Base-by-base conservation (phyloP, 495 filamentous ascomycete genomes). In the Hypoxylon perforatum region DNA sequence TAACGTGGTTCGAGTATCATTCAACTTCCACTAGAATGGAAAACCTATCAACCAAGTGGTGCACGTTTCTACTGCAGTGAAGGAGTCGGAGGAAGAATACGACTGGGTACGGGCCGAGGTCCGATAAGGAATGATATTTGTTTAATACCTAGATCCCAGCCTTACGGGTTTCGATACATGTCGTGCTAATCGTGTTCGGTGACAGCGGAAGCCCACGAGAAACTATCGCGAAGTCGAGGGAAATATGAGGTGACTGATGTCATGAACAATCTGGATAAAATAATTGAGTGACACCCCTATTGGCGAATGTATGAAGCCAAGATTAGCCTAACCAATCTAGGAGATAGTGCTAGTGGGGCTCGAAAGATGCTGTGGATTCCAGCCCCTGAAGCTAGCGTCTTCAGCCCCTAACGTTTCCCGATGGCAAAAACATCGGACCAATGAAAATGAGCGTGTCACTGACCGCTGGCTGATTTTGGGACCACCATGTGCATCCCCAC, bases 221-320 rank as follows among this genome's bases (percentile, higher is more conserved):
- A 42, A 39, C 12, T 18, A 61, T 21, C 19, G 3, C 22, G 17
- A 25, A 52, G 12, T 49, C 36, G 19, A 6, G 28, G 36, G 18
- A 23, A 33, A 47, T 33, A 18, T 23, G 36, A 61, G 46, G 46
- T 51, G 11, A 10, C 44, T 67, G 64, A 63, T 62, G 64, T 63
- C 65, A 59, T 51, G 30, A 45, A 54, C 19, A 68, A 63, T 68
- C 49, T 68, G 59, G 65, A 52, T 68, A 68, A 65, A 67, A 42
- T 52, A 18, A 23, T 7, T 38, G 52, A 68, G 19, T 7, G 21
- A 30, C 36, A 45, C 44, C 30, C 55, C 23, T 49, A 59, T 59
- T 65, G 48, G 62, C 5, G 17, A 50, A 33, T 56, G 28, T 56
- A 4, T 19, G 14, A 23, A 44, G 50, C 58, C 58, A 54, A 61